A percentile compares a stretch with the other conserved stretches of the same genome.
These are phyloP conservation scores for Diaporthe longicolla DNA, from an alignment of 2,329 filamentous ascomycete genomes.

Conservation along the genomic window DNA sequence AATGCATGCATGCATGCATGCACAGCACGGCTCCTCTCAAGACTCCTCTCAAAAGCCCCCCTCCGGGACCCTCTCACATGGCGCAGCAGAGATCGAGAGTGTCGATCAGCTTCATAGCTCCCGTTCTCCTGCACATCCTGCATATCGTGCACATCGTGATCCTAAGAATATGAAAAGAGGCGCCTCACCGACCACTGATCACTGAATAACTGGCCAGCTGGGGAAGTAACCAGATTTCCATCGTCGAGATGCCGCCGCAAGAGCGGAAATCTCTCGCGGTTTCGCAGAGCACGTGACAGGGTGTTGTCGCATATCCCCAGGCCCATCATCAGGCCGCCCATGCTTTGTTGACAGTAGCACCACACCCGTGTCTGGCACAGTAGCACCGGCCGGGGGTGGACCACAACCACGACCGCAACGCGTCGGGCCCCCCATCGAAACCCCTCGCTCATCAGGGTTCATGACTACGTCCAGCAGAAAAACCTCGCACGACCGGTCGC, in stretches of 20 bases:
- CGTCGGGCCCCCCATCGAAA: neutral
- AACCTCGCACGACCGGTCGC: neutral
- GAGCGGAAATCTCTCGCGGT: neutral
- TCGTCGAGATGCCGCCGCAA: neutral
- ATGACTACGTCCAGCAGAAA: slow-evolving; percentile 13
- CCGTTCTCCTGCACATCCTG: slow-evolving; percentile 18
- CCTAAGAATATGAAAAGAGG: neutral
- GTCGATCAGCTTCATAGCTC: slow-evolving; percentile 25
- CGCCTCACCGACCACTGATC: neutral
- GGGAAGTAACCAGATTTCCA: neutral
- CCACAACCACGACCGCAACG: neutral
- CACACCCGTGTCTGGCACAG: neutral
- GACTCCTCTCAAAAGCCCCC: neutral
- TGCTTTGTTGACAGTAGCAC: slow-evolving; percentile 19
- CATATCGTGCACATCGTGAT: slow-evolving; percentile 28
- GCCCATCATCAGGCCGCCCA: neutral
- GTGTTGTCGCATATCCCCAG: slow-evolving; percentile 14
- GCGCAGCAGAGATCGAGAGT: slow-evolving; percentile 23
- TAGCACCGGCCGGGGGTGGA: neutral
- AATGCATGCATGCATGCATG: neutral
- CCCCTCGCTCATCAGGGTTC: slow-evolving; percentile 10
- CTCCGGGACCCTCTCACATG: slow-evolving; percentile 24
- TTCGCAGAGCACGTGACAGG: slow-evolving; percentile 16
- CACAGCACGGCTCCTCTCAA: slow-evolving; percentile 1
- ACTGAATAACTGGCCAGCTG: neutral